Evolutionary conservation across 2,329 filamentous ascomycete genomes (phyloP).

Genomic region (Fusarium longipes): DNA sequence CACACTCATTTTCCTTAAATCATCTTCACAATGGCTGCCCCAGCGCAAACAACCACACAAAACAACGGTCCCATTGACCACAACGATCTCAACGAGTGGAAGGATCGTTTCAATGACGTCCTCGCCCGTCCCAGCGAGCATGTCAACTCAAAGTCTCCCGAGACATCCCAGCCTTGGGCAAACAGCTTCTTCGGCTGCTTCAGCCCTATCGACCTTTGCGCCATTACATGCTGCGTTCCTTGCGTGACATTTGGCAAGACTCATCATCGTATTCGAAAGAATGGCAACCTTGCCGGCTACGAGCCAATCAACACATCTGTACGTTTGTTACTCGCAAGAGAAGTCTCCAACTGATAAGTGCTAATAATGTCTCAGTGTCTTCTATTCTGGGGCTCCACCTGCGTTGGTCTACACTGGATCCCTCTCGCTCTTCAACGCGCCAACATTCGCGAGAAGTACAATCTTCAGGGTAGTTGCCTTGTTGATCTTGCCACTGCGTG

Average conservation of each 20-base stretch:
- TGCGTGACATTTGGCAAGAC: slow-evolving; percentile 63
- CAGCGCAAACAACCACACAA: slow-evolving; percentile 23
- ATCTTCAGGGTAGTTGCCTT: slow-evolving; percentile 58
- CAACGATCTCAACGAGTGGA: slow-evolving; percentile 59
- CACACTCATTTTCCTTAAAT: not conserved
- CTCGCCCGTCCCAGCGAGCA: slow-evolving; percentile 56
- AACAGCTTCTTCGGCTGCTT: slow-evolving; percentile 59
- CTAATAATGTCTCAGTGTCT: slow-evolving; percentile 52
- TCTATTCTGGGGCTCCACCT: slow-evolving; percentile 55
- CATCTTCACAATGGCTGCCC: slow-evolving; percentile 36
- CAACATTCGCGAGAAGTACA: slow-evolving; percentile 58
- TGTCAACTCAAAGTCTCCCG: slow-evolving; percentile 57
- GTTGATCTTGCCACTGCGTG: slow-evolving; percentile 56
- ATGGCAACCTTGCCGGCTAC: slow-evolving; percentile 56
- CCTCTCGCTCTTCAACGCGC: slow-evolving; percentile 59
- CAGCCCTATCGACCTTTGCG: slow-evolving; percentile 57
- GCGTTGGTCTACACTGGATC: slow-evolving; percentile 56
- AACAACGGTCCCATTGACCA: slow-evolving; percentile 55
- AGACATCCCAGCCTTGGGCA: slow-evolving; percentile 53
- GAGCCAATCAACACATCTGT: slow-evolving; percentile 61
- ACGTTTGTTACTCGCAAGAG: slow-evolving; percentile 32
- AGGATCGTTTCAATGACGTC: slow-evolving; percentile 56
- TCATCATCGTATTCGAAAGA: slow-evolving; percentile 57
- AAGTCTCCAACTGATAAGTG: rapidly evolving
- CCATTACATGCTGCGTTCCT: slow-evolving; percentile 59